Evolutionary conservation across 306 rosid species (phyloP), one percentile per base, ranked within the genome.

Genomic region (Vigna trinervia): DNA sequence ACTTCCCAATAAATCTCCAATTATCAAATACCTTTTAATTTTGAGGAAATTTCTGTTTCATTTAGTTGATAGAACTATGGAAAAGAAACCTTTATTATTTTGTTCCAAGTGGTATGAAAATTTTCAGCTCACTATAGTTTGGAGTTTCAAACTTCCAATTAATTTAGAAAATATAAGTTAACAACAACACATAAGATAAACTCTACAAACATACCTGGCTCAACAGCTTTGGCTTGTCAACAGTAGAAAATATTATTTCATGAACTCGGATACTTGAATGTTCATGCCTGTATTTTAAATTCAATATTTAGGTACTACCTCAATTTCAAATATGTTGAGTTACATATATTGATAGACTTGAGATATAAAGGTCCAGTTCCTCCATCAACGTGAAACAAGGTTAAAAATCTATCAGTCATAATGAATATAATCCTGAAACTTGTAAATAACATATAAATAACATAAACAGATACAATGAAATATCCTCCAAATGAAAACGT

Each of bases 161-260:
- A 20, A 26, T 26, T 67, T 52, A 46, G 46, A 45, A 72, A 66
- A 59, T 19, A 76, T 15, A 51, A 64, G 70, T 22, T 22, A 73
- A 72, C 32, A 43, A 81, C 28, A 17, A 81, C 47, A 70, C 38
- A 43, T 43, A 70, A 65, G 59, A 28, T 58, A 72, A 9, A 45
- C 11, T 53, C 65, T 74, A 68, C 65, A 48, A 69, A 63, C 78
- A 62, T 76, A 92, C 99, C 99, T 96, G 99, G 90, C 99, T 96
- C 76, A 96, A 94, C 81, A 92, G 94, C 92, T 96, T 96, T 57
- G 99, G 98, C 88, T 87, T 96, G 89, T 96, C 99, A 74, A 89
- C 69, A 7, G 97, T 84, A 69, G 97, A 92, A 89, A 96, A 96
- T 85, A 96, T 89, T 64, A 96, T 90, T 92, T 96, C 99, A 74